Percentiles rank a stretch among this genome's conserved stretches.
Evolutionary conservation across 2,329 filamentous ascomycete genomes (phyloP).

Genomic region (Xylariaceae sp.): DNA sequence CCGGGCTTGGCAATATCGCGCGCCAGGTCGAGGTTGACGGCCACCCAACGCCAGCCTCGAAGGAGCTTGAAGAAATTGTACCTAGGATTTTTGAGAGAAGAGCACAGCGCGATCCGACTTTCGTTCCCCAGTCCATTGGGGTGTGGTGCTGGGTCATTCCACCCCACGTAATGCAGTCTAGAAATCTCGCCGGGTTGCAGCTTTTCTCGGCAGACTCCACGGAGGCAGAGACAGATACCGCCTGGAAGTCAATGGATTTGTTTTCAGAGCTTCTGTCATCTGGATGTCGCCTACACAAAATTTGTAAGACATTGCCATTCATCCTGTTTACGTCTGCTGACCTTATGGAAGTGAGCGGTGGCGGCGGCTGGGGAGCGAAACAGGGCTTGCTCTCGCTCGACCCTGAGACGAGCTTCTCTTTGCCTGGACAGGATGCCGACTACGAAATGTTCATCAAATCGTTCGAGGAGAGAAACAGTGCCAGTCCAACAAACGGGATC

Average conservation of each 20-base stretch:
- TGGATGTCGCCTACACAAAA: conserved; percentile 44
- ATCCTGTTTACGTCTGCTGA: conserved; percentile 17
- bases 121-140: conserved; percentile 43
- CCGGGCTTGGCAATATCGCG: conserved; percentile 75
- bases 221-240: conserved; percentile 24
- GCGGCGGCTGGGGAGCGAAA: conserved; percentile 80
- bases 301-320: conserved; percentile 30
- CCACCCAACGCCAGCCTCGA: conserved; percentile 57
- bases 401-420: conserved; percentile 56
- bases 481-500: conserved; percentile 47
- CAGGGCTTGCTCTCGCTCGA: conserved; percentile 75
- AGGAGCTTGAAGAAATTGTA: conserved; percentile 66
- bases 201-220: conserved; percentile 20
- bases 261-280: conserved; percentile 35
- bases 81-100: conserved; percentile 51
- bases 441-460: conserved; percentile 52
- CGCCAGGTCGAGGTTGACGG: conserved; percentile 54
- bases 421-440: conserved; percentile 47
- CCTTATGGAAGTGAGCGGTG: conserved; percentile 59
- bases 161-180: conserved; percentile 22
- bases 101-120: conserved; percentile 22
- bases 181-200: conserved; percentile 19
- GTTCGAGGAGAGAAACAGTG: conserved; percentile 35
- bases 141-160: conserved; percentile 73
- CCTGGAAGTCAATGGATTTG: conserved; percentile 24